Evolutionary conservation across 2,329 filamentous ascomycete species (phyloP).

Genomic region (Geoglossum cookeanum): DNA sequence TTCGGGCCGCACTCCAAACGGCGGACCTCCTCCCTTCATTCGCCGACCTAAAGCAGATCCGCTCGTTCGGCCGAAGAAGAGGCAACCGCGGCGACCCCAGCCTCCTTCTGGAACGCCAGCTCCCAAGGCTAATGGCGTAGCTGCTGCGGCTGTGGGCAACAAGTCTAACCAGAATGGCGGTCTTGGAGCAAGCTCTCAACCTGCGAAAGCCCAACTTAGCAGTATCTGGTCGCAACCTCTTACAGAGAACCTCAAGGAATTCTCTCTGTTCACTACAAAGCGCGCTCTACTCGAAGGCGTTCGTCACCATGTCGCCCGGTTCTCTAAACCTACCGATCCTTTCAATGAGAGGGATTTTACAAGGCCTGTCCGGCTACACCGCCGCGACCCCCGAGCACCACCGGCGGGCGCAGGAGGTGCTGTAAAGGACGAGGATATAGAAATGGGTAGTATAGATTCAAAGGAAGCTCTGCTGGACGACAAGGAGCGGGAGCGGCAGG

Average conservation of each 20-base stretch:
- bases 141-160: slow-evolving; percentile 6
- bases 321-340: slow-evolving; percentile 45
- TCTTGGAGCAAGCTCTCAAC: neutral
- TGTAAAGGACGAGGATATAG: slow-evolving; percentile 38
- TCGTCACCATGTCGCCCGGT: slow-evolving; percentile 73
- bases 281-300: slow-evolving; percentile 58
- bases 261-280: slow-evolving; percentile 67
- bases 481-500: slow-evolving; percentile 38
- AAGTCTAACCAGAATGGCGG: neutral
- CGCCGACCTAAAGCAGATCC: slow-evolving; percentile 39
- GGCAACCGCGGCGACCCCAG: slow-evolving; percentile 13
- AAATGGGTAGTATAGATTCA: slow-evolving; percentile 18
- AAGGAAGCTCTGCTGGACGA: slow-evolving; percentile 38
- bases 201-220: neutral
- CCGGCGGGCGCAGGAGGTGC: slow-evolving; percentile 30
- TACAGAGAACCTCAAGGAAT: slow-evolving; percentile 19
- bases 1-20: slow-evolving; percentile 22
- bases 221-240: slow-evolving; percentile 1
- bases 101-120: slow-evolving; percentile 9
- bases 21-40: slow-evolving; percentile 22
- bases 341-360: slow-evolving; percentile 70
- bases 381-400: slow-evolving; percentile 62
- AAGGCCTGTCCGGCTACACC: slow-evolving; percentile 71
- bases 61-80: slow-evolving; percentile 41
- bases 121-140: slow-evolving; percentile 11